Evolutionary conservation across 1,284 basidiomycete genomes (phyloP), one percentile per base, ranked within the genome.

Genomic region (Xanthoconium separans): DNA sequence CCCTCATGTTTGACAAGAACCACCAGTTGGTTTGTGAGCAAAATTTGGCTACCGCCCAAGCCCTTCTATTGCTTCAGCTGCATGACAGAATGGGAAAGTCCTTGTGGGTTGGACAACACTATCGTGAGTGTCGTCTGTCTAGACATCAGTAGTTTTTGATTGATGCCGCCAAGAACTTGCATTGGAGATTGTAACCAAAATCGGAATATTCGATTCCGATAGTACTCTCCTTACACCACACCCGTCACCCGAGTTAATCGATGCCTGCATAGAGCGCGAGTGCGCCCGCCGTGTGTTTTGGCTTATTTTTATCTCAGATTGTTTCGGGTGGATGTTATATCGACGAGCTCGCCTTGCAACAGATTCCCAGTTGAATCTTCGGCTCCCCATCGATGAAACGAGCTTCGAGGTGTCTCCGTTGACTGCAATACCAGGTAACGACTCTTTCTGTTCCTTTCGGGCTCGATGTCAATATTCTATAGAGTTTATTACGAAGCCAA

Each of bases 281-380:
- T 84, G 83, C 58, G 75, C 83, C 27, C 81, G 89, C 47, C 82
- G 89, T 51, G 82, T 87, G 54, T 90, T 91, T 69, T 91, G 89
- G 89, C 72, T 89, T 50, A 81, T 89, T 51, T 82, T 85, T 64
- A 71, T 83, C 51, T 69, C 79, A 50, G 81, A 84, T 63, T 72
- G 78, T 57, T 71, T 79, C 55, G 68, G 73, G 29, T 75, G 76
- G 54, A 76, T 82, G 53, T 75, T 79, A 59, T 80, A 78, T 63
- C 77, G 77, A 64, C 77, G 77, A 53, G 72, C 74, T 18, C 75
- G 77, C 44, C 68, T 75, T 15, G 75, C 80, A 54, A 76, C 73
- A 41, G 80, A 81, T 33, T 70, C 71, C 16, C 84, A 89, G 58
- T 70, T 86, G 55, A 79, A 77, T 49, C 75, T 90, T 37, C 80